Evolutionary conservation across 2,329 filamentous ascomycete species (phyloP).

Genomic region (Paecilomyces dactylethromorphus): DNA sequence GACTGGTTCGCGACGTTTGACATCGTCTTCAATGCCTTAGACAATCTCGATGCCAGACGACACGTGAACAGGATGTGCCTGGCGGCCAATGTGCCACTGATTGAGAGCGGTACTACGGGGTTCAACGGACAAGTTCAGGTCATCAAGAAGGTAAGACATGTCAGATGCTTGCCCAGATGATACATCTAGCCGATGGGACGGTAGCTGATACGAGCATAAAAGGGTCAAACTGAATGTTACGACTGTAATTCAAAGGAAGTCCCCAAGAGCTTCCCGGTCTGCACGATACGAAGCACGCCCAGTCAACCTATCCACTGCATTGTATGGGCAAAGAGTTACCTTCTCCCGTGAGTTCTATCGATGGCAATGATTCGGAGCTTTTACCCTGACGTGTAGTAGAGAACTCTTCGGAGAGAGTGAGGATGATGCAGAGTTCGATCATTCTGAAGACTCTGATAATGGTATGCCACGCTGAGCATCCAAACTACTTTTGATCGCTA

Average conservation of each 20-base stretch:
- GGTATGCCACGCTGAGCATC: constrained; percentile 35
- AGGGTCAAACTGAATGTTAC: constrained; percentile 86
- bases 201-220: constrained; percentile 3
- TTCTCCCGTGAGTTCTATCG: constrained; percentile 59
- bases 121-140: constrained; percentile 98
- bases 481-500: not conserved
- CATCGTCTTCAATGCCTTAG: constrained; percentile 92
- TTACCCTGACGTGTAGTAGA: constrained; percentile 28
- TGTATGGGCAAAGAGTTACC: constrained; percentile 95
- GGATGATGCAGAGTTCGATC: constrained; percentile 74
- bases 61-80: constrained; percentile 98
- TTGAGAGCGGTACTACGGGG: constrained; percentile 95
- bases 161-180: not conserved
- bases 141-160: constrained; percentile 63
- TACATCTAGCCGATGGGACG: constrained; percentile 2
- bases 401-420: constrained; percentile 92
- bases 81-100: constrained; percentile 78
- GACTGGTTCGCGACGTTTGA: constrained; percentile 80
- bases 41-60: constrained; percentile 87
- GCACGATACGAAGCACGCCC: constrained; percentile 92
- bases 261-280: constrained; percentile 90
- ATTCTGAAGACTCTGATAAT: constrained; percentile 75
- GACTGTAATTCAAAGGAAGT: constrained; percentile 87
- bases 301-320: constrained; percentile 98
- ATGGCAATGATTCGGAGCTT: not conserved